Evolutionary conservation across 1,139 yeast species (phyloP).

Genomic region (Scheffersomyces titani): DNA sequence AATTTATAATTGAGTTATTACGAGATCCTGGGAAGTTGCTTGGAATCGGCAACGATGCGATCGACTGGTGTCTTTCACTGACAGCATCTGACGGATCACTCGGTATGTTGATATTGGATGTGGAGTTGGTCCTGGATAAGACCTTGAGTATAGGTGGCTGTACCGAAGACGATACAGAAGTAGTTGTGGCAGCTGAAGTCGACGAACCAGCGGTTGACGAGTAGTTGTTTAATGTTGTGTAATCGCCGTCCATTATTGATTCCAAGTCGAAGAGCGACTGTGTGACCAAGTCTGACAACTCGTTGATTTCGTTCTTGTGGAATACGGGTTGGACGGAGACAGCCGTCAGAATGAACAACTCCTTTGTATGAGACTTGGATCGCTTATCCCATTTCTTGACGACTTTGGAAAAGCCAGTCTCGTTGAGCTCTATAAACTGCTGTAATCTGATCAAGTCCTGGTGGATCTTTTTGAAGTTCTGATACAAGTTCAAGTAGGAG

Average conservation of each 20-base stretch:
- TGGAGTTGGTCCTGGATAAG: conserved; percentile 3
- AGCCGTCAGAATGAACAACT: conserved; percentile 85
- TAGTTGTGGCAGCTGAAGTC: background rate
- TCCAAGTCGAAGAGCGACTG: conserved; percentile 80
- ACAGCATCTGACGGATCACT: background rate
- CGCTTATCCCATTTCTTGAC: conserved; percentile 97
- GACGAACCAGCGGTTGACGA: background rate
- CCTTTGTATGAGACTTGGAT: conserved; percentile 92
- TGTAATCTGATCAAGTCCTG: conserved; percentile 86
- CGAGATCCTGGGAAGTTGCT: conserved; percentile 6
- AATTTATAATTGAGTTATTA: conserved; percentile 15
- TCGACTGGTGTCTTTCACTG: conserved; percentile 5
- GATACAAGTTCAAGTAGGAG: conserved; percentile 60
- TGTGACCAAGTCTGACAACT: conserved; percentile 79
- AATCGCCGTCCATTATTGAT: conserved; percentile 81
- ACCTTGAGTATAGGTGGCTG: conserved; percentile 4
- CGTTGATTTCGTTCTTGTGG: conserved; percentile 84
- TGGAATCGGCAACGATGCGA: conserved; percentile 1
- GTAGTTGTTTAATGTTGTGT: conserved; percentile 29
- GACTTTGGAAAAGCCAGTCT: conserved; percentile 93
- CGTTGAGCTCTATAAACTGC: conserved; percentile 91
- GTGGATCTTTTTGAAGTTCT: conserved; percentile 85
- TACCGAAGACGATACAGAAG: background rate
- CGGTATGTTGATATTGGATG: conserved; percentile 1
- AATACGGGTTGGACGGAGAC: conserved; percentile 96